Conservation (phyloP, 1,139 yeast genomes). For the Magnusiomyces suaveolens region DNA sequence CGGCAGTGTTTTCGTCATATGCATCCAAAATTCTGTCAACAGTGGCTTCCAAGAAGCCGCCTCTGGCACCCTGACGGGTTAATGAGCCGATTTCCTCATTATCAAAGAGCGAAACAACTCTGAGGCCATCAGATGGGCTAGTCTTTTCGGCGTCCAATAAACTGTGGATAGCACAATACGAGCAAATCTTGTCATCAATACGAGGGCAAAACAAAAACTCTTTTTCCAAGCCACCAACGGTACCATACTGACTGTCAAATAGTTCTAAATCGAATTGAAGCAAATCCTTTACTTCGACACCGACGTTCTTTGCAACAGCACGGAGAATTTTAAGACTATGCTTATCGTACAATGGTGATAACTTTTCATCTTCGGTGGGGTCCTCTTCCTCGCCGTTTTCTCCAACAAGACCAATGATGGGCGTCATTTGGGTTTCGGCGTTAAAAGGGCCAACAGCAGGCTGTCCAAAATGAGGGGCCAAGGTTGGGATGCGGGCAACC, state of each 20-base stretch:
- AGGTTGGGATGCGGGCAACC: constrained; percentile 78
- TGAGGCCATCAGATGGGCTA: constrained; percentile 45
- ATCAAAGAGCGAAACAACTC: constrained; percentile 72
- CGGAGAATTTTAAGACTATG: constrained; percentile 70
- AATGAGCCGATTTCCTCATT: constrained; percentile 90
- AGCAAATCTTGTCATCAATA: constrained; percentile 84
- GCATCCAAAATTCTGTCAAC: constrained; percentile 55
- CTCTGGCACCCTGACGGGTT: constrained; percentile 92
- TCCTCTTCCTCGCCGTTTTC: constrained; percentile 29
- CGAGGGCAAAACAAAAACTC: constrained; percentile 90
- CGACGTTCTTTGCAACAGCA: constrained; percentile 57
- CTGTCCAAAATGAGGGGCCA: constrained; percentile 90
- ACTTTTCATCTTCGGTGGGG: constrained; percentile 51
- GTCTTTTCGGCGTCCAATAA: constrained; percentile 39
- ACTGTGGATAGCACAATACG: constrained; percentile 70
- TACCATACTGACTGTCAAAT: constrained; percentile 75
- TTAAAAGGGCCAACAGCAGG: constrained; percentile 74
- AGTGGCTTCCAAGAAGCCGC: constrained; percentile 72
- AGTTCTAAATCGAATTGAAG: constrained; percentile 81
- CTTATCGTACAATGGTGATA: constrained; percentile 51
- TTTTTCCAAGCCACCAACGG: constrained; percentile 77
- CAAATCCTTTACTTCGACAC: constrained; percentile 47
- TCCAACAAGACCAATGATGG: constrained; percentile 57
- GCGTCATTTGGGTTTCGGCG: constrained; percentile 77
- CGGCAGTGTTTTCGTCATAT: constrained; percentile 41